Base-by-base conservation (phyloP, 371 early-diverging fungal species). In the Apophysomyces ossiformis region DNA sequence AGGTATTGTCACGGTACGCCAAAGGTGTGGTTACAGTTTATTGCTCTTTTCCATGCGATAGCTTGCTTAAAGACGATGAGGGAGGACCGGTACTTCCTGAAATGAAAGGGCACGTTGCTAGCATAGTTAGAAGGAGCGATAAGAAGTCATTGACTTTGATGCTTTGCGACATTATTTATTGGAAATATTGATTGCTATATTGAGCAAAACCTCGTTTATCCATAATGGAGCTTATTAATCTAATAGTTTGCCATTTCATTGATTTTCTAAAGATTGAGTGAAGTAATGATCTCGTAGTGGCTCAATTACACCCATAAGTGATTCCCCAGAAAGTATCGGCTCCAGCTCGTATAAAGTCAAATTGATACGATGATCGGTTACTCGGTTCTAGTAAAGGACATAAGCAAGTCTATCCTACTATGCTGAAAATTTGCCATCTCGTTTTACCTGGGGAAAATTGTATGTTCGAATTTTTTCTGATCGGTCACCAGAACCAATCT, bases 391-490 rank as follows among this genome's bases (percentile, higher is more conserved):
- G 46, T 43, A 36, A n/a, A 61, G 6, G 60, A 37, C 7, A 21
- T 63, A 37, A 61, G 44, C 60, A 54, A 26, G 2, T 26, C 32
- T 26, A 26, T 26, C 32, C 32, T 26, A 50, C 43, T 12, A 43
- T 54, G 36, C 11, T 4, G 2, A 11, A 12, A 45, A 16, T 5
- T 37, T 46, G 21, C 7, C 18, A n/a, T 26, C 32, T 7, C 35
- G 43, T 56, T 36, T 63, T 76, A 80, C 84, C 76, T 92, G 92
- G 13, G 90, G 87, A 68, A 84, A 94, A 63, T 95, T 95, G 70
- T 95, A 95, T 0, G 95, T 95, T 43, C 95, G 81, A 58, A 92
- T 92, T 78, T 94, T 93, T 71, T 95, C 95, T 0, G 93, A 93
- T 56, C 95, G 83, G 36, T 86, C 87, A 18, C 92, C 94, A 5